Base-by-base conservation (phyloP, 768 basidiomycete species). In the Leucocoprinus leucothites region DNA sequence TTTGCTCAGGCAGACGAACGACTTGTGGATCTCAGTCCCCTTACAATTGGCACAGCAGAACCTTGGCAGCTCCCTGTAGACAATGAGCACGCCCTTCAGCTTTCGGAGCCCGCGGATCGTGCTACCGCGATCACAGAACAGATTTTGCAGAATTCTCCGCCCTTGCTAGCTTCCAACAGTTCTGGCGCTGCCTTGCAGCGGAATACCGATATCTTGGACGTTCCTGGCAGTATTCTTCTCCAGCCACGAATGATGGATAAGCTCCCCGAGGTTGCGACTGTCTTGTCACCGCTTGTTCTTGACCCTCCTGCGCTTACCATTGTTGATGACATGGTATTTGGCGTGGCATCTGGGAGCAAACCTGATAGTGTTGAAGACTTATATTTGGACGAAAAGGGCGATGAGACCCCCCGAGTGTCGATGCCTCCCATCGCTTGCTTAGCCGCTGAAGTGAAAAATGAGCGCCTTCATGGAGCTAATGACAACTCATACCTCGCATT, bases 261-360 rank as follows among this genome's bases (percentile, higher is more conserved):
- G 1, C 9, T 25, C 16, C n/a, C 18, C 2, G 22, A 38, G 24
- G 6, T 18, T 9, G 16, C 44, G 5, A 9, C 34, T 14, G 31
- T 38, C 31, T 38, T 46, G 44, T 53, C 52, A 5, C 52, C 52
- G 4, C 44, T 46, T 22, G 36, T 46, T 25, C 31, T 53, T 11
- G 25, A 34, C 14, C 44, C 44, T 21, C n/a, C 44, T 24, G 18
- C 45, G 9, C 52, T 47, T 38, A 14, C 44, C 4, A 9, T 22
- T 16, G 24, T 28, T 35, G 35, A 40, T 11, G 52, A 46, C 8
- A n/a, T 46, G n/a, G 52, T 36, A 7, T 11, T 46, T 26, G 11
- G 13, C 13, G n/a, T 19, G 19, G 13, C 11, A 9, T 45, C 45
- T 1, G 45, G 26, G 25, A 46, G 16, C 14, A 26, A 46, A 46